Base-by-base conservation (phyloP, 768 basidiomycete genomes). In the Leccinum subgranulosum region DNA sequence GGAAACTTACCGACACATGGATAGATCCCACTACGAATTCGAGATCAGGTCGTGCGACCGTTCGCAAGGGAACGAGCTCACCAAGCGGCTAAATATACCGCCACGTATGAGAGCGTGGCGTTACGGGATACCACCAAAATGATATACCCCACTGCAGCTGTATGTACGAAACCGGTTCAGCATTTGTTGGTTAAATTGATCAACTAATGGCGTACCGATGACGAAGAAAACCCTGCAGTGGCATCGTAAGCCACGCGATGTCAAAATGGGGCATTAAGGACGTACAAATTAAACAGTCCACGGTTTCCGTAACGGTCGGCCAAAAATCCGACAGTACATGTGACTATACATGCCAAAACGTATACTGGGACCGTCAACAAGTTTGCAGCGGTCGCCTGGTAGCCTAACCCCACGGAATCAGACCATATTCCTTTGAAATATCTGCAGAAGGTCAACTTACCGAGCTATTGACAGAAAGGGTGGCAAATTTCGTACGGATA, bases 341-440 rank as follows among this genome's bases (percentile, higher is more conserved):
- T 91, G 39, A 84, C 69, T 23, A 85, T 73, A 61, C 87, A 85
- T 11, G 90, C 90, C 46, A 83, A 77, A 8, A 77, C 78, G 64
- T 91, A 92, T 36, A 90, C 87, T 0, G 90, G 90, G 4, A 91
- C 88, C 4, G 87, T 88, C 54, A 92, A 70, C 43, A 92, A 75
- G 69, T 92, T 91, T 8, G 90, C 89, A 0, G 79, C 78, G 0
- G 88, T 89, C 4, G 87, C 86, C n/a, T 73, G 72, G 69, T 77
- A 90, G 8, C 87, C 87, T 82, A 55, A 50, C n/a, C 17, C 12
- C 33, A 19, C 10, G 19, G 5, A 6, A 29, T 57, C 55, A 60
- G 53, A 31, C 49, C 12, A 31, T 21, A 41, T 41, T 31, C 25
- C 27, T 17, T 31, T 41, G 12, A 23, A 55, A 36, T 11, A 29